phyloP scores from a whole-genome alignment of 495 filamentous ascomycete genomes.

The Baudoinia panamericana region DNA sequence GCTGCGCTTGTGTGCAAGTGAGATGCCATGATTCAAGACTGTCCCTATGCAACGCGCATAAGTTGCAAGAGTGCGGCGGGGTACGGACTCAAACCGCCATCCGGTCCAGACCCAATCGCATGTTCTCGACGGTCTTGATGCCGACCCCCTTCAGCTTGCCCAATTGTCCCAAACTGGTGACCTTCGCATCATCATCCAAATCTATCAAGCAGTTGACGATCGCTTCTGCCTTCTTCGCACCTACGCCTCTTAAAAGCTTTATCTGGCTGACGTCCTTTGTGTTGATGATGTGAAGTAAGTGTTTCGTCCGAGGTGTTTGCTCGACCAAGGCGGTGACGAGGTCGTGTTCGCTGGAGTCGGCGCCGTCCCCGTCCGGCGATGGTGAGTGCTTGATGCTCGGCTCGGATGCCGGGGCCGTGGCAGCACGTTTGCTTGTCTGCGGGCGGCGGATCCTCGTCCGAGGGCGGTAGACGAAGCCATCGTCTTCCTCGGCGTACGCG shows the following conservation, averaged over 20 bases:
- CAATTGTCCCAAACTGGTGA: conserved; percentile 41
- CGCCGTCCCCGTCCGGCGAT: background rate
- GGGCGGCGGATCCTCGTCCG: conserved; percentile 30
- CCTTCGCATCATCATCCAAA: conserved; percentile 31
- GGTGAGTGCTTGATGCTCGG: conserved; percentile 12
- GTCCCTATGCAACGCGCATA: too few species aligned
- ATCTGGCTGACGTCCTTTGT: conserved; percentile 59
- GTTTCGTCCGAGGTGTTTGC: conserved; percentile 53
- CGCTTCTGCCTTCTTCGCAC: conserved; percentile 51
- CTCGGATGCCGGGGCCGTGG: conserved; percentile 19
- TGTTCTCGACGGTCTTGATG: conserved; percentile 43
- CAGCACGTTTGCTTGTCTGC: conserved; percentile 20
- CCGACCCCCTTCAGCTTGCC: conserved; percentile 46
- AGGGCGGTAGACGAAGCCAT: conserved; percentile 31
- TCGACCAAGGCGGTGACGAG: conserved; percentile 9
- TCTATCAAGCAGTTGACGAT: conserved; percentile 44
- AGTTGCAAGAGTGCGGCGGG: too few species aligned
- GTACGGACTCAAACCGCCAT: conserved; percentile 6
- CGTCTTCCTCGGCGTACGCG: conserved; percentile 7
- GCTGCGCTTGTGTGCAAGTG: too few species aligned
- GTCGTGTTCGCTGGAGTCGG: conserved; percentile 12
- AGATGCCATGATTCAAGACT: too few species aligned
- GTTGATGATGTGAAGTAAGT: conserved; percentile 75
- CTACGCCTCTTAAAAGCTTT: conserved; percentile 55
- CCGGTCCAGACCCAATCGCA: conserved; percentile 23